Conservation (phyloP, 306 rosid species). For the Canavalia gladiata region DNA sequence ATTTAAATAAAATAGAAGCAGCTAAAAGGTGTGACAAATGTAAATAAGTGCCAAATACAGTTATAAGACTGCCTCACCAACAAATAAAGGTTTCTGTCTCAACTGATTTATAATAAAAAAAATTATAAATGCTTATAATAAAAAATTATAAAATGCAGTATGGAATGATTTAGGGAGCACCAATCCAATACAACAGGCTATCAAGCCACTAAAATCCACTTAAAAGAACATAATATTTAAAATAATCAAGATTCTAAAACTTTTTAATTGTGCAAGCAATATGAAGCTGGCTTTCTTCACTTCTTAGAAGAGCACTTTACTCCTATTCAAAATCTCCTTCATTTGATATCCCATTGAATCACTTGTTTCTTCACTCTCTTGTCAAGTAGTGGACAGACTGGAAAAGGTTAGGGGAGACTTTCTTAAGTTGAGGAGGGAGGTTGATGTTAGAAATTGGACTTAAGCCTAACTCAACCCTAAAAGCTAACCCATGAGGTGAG, state of each 20-base stretch:
- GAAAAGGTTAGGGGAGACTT: not conserved
- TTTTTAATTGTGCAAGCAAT: no score
- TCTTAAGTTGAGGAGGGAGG: no score
- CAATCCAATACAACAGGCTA: not conserved
- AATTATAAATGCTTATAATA: no score
- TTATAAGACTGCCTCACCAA: slow-evolving; percentile 19
- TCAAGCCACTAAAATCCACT: slow-evolving; percentile 36
- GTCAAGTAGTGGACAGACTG: slow-evolving; percentile 1
- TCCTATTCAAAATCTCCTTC: slow-evolving; percentile 23
- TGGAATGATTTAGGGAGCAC: not conserved
- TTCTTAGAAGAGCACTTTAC: slow-evolving; percentile 18
- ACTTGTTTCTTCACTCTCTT: slow-evolving; percentile 24
- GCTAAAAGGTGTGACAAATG: slow-evolving; percentile 23
- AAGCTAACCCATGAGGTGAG: no score
- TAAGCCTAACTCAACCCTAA: no score
- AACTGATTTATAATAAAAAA: slow-evolving; percentile 1
- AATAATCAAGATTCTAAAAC: not conserved
- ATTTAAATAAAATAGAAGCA: slow-evolving; percentile 37
- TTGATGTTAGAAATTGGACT: no score
- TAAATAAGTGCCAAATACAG: slow-evolving; percentile 19
- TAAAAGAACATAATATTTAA: not conserved
- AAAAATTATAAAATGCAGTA: slow-evolving; percentile 5
- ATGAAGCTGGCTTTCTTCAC: not conserved
- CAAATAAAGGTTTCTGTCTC: slow-evolving; percentile 26
- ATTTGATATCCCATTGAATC: not conserved